Evolutionary conservation across 2,329 filamentous ascomycete genomes (phyloP).

Genomic region (Cordyceps farinosa): DNA sequence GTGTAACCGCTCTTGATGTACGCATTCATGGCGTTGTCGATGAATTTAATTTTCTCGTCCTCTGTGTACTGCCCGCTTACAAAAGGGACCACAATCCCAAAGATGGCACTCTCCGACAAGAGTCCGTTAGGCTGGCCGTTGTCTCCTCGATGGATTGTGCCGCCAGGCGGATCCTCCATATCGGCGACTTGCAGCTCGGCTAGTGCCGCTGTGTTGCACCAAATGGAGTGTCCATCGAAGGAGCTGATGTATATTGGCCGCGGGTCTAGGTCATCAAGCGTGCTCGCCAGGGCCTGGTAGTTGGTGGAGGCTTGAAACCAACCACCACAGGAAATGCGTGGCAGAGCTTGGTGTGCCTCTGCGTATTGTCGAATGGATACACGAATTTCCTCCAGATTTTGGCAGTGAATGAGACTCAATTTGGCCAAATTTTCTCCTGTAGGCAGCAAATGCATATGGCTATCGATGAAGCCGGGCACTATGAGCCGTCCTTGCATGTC

Average conservation of each 20-base stretch:
- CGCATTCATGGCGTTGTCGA: constrained; percentile 35
- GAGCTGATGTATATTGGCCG: constrained; percentile 44
- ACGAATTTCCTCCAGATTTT: constrained; percentile 36
- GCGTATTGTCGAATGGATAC: constrained; percentile 33
- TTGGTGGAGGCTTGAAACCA: constrained; percentile 45
- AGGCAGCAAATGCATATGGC: constrained; percentile 42
- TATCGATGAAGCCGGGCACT: constrained; percentile 42
- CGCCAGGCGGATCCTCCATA: constrained; percentile 39
- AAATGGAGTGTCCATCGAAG: constrained; percentile 42
- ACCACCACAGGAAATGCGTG: constrained; percentile 38
- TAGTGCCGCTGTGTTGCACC: constrained; percentile 44
- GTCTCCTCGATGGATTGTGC: constrained; percentile 39
- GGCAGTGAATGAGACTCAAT: constrained; percentile 34
- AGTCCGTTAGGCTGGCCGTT: constrained; percentile 38
- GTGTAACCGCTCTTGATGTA: constrained; percentile 42
- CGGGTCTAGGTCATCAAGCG: constrained; percentile 42
- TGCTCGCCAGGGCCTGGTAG: constrained; percentile 34
- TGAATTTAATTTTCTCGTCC: constrained; percentile 35
- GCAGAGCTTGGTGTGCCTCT: constrained; percentile 31
- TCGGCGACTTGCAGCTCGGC: constrained; percentile 37
- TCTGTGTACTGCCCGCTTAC: constrained; percentile 34
- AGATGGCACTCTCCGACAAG: constrained; percentile 38
- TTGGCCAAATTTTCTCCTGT: constrained; percentile 39
- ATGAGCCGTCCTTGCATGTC: constrained; percentile 18
- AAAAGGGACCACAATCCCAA: constrained; percentile 41